phyloP scores from a whole-genome alignment of 805 yeast species.

The Yarrowia deformans region DNA sequence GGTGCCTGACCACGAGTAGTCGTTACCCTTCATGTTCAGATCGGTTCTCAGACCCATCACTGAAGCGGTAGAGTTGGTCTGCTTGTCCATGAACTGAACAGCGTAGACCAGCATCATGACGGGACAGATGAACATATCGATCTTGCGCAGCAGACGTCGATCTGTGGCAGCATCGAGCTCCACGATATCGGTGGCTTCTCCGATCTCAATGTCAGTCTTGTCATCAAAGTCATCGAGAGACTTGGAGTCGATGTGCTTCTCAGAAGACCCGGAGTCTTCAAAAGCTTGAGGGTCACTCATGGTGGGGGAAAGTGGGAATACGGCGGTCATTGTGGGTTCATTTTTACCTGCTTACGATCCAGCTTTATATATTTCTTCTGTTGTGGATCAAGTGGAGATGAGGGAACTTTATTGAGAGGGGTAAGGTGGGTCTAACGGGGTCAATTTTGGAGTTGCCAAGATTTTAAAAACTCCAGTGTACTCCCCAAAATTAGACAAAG shows the following conservation, averaged over 20 bases:
- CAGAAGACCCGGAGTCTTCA: neutral
- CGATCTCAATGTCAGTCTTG: constrained; percentile 4
- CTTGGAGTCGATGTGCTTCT: neutral
- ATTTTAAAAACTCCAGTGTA: too few relatives aligned
- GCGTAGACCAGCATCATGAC: constrained; percentile 23
- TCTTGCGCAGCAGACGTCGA: constrained; percentile 6
- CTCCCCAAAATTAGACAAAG: neutral
- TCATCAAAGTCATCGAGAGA: neutral
- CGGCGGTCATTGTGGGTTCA: too few relatives aligned
- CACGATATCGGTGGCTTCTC: neutral
- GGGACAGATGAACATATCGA: constrained; percentile 12
- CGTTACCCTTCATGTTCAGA: constrained; percentile 15
- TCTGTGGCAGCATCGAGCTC: constrained; percentile 9
- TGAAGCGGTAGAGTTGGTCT: constrained; percentile 13
- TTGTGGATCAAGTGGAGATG: too few relatives aligned
- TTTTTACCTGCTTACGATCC: too few relatives aligned
- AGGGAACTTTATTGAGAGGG: neutral
- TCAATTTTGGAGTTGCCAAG: too few relatives aligned
- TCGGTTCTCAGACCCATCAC: constrained; percentile 8
- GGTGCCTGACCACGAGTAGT: constrained; percentile 14
- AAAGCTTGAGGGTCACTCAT: neutral
- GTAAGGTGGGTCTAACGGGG: too few relatives aligned
- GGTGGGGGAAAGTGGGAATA: too few relatives aligned
- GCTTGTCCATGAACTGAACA: constrained; percentile 24
- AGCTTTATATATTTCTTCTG: neutral